Conservation (phyloP, 768 basidiomycete genomes). For the Rhizopogon salebrosus region DNA sequence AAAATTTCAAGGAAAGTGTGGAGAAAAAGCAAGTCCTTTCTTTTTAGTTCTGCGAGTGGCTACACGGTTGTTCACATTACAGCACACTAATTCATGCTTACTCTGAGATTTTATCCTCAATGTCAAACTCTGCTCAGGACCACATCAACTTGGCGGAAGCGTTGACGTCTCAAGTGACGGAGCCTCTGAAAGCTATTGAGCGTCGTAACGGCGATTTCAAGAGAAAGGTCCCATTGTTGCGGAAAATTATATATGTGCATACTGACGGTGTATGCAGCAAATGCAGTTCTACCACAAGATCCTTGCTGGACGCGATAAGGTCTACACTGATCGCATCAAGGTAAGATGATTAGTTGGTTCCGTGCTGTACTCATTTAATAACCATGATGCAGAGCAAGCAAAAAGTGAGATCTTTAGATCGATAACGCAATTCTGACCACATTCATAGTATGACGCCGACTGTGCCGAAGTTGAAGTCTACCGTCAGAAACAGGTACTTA, state of each 20-base stretch:
- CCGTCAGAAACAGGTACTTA: constrained; percentile 80
- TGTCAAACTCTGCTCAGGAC: constrained; percentile 58
- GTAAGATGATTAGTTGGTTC: constrained; percentile 31
- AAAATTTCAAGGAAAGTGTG: constrained; percentile 48
- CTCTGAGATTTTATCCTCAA: constrained; percentile 57
- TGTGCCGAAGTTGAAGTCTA: constrained; percentile 67
- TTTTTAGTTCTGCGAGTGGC: not conserved
- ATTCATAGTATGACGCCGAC: constrained; percentile 68
- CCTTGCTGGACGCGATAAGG: constrained; percentile 62
- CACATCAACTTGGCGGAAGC: constrained; percentile 64
- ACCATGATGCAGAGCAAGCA: constrained; percentile 21
- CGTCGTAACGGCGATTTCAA: constrained; percentile 59
- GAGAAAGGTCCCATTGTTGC: constrained; percentile 47
- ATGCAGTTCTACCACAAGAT: constrained; percentile 66
- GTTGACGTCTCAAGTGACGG: constrained; percentile 54
- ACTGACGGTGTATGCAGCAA: constrained; percentile 43
- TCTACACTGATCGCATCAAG: constrained; percentile 65
- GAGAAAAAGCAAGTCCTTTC: constrained; percentile 45
- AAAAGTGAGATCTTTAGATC: constrained; percentile 19
- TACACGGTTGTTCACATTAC: constrained; percentile 9
- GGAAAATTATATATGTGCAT: not conserved
- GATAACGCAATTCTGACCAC: constrained; percentile 5
- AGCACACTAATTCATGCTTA: constrained; percentile 77
- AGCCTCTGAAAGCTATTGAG: constrained; percentile 56
- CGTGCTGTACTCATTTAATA: not conserved